A percentile compares a stretch with the other conserved stretches of the same genome.
Conservation (phyloP, 1,284 basidiomycete genomes). For the Leccinum pachyderme region DNA sequence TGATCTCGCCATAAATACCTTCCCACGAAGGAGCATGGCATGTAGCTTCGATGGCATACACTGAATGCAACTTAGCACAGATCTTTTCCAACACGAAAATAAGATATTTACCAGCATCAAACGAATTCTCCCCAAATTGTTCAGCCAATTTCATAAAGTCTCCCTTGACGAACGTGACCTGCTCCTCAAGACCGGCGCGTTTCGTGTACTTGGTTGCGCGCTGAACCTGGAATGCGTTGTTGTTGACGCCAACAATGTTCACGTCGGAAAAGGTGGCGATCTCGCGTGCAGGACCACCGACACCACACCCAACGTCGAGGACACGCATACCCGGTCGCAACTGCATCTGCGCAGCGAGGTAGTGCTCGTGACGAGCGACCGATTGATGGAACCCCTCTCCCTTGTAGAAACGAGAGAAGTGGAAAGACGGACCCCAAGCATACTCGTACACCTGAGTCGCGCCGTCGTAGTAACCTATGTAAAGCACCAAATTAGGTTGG, state of each 20-base stretch:
- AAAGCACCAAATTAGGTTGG: background rate
- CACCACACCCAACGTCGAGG: slow-evolving; percentile 97
- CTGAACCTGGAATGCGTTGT: slow-evolving; percentile 94
- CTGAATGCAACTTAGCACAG: slow-evolving; percentile 36
- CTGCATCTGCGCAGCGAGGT: slow-evolving; percentile 84
- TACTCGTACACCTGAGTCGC: slow-evolving; percentile 98
- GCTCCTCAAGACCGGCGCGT: slow-evolving; percentile 72
- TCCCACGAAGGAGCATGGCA: slow-evolving; percentile 96
- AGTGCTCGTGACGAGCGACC: slow-evolving; percentile 97
- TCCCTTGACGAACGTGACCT: slow-evolving; percentile 83
- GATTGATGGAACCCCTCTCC: slow-evolving; percentile 86
- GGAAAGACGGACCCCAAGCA: slow-evolving; percentile 92
- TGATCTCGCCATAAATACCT: slow-evolving; percentile 93
- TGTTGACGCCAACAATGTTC: slow-evolving; percentile 89
- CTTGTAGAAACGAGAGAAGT: slow-evolving; percentile 97
- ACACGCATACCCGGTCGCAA: slow-evolving; percentile 91
- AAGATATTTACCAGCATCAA: slow-evolving; percentile 80
- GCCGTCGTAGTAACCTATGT: slow-evolving; percentile 60
- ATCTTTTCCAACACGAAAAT: background rate
- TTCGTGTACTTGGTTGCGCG: slow-evolving; percentile 85
- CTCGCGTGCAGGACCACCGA: slow-evolving; percentile 95
- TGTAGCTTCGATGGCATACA: slow-evolving; percentile 98
- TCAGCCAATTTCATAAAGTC: slow-evolving; percentile 97
- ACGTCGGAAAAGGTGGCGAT: slow-evolving; percentile 92
- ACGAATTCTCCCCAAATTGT: slow-evolving; percentile 91